phyloP scores from a whole-genome alignment of 2,329 filamentous ascomycete species.

The Cordyceps militaris region DNA sequence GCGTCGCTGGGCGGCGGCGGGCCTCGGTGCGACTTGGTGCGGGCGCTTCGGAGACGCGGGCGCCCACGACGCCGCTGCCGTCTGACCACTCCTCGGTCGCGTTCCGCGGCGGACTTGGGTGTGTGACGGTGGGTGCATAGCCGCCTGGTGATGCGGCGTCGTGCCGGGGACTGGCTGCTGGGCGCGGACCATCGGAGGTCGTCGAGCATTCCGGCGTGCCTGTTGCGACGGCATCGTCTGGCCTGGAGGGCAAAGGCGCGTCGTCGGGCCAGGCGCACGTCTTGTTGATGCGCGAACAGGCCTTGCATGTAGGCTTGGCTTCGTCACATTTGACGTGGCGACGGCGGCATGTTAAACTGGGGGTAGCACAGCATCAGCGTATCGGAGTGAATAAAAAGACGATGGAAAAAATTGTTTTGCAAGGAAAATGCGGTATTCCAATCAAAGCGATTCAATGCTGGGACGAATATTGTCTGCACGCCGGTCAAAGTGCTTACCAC shows the following conservation, averaged over 20 bases:
- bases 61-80: too few species aligned
- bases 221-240: too few species aligned
- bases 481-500: too few species aligned
- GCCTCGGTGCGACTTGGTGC: too few species aligned
- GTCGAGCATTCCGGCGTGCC: background rate
- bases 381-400: too few species aligned
- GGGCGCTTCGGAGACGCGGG: background rate
- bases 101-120: background rate
- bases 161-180: background rate
- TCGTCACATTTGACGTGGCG: background rate
- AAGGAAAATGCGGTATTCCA: too few species aligned
- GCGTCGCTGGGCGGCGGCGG: too few species aligned
- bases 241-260: too few species aligned
- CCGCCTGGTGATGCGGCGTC: background rate
- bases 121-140: background rate
- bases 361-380: background rate
- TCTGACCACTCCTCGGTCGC: too few species aligned
- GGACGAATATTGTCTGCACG: too few species aligned
- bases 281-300: background rate
- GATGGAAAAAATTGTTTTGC: too few species aligned
- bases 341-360: background rate
- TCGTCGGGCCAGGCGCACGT: background rate
- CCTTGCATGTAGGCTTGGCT: background rate
- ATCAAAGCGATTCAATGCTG: too few species aligned
- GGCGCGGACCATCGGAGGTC: background rate